Evolutionary conservation across 805 yeast species (phyloP).

Genomic region (Kluyveromyces lactis): DNA sequence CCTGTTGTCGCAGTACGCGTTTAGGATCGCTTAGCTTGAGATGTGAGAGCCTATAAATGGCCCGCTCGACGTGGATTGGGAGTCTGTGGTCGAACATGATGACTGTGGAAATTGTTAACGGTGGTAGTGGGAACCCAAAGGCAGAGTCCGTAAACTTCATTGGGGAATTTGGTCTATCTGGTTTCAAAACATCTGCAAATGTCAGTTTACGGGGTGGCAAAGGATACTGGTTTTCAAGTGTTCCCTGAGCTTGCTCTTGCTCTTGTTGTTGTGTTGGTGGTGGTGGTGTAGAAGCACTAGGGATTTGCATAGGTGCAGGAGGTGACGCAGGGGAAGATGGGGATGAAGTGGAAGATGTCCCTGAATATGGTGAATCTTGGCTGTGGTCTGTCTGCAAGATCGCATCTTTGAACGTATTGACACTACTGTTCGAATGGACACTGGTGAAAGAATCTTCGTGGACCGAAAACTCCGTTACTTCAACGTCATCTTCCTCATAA

Average conservation of each 20-base stretch:
- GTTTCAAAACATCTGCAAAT: constrained; percentile 29
- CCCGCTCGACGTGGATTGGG: constrained; percentile 93
- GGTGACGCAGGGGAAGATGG: neutral
- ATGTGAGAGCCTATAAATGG: constrained; percentile 87
- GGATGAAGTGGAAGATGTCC: no score
- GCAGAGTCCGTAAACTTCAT: constrained; percentile 67
- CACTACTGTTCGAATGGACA: neutral
- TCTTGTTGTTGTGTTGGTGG: constrained; percentile 5
- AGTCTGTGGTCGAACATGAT: constrained; percentile 79
- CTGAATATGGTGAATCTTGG: neutral
- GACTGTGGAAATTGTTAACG: constrained; percentile 65
- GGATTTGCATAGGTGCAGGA: neutral
- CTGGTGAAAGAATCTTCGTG: constrained; percentile 4
- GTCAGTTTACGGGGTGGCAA: constrained; percentile 30
- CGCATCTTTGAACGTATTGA: no score
- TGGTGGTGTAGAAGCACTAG: neutral
- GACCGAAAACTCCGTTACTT: constrained; percentile 1
- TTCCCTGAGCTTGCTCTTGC: constrained; percentile 4
- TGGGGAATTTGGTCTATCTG: constrained; percentile 45
- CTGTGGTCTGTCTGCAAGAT: neutral
- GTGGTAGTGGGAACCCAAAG: constrained; percentile 81
- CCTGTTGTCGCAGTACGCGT: constrained; percentile 87
- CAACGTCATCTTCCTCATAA: constrained; percentile 1
- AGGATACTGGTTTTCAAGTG: neutral
- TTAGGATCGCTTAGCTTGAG: constrained; percentile 90